Evolutionary conservation across 345 rosid genomes (phyloP), one percentile per base, ranked within the genome.

Genomic region (Gossypioides kirkii): DNA sequence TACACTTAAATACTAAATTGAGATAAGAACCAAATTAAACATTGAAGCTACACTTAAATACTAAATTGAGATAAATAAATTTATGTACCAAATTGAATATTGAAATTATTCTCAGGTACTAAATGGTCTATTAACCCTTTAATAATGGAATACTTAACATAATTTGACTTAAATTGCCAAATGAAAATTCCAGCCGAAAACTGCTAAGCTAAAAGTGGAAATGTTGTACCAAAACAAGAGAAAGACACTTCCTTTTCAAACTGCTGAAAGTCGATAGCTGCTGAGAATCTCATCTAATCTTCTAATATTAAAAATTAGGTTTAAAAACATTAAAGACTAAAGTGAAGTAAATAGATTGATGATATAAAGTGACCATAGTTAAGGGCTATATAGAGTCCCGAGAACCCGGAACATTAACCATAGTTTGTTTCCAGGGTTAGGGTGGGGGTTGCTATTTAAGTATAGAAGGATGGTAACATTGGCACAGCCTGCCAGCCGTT

Each of bases 351-450:
- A 70, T 28, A 68, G 67, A 9, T 61, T 67, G 82, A 74, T 74
- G 89, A 88, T 87, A 87, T 88, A 88, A 88, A 84, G 92, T 86
- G 84, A 90, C 88, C 84, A 83, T 59, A 81, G 91, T 88, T 82
- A 79, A 45, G 8, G 58, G 10, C 55, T 61, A 17, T 46, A 36
- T 7, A 38, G 14, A 42, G 36, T 45, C 67, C 74, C 11, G 50
- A 46, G 11, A 46, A 46, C 50, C 50, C 50, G 78, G 20, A 67
- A 81, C 81, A 76, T 8, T 80, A 85, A 83, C 90, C 79, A 75
- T 83, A 84, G 91, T 88, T 88, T 74, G 58, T 80, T 82, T 82
- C 9, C 10, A 38, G 38, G 4, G 58, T 47, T 77, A 9, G 13
- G 28, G 5, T 46, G 16, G 50, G 50, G 50, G 28, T 22, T 55